Conservation (phyloP, 1,284 basidiomycete genomes). For the Ustanciosporium gigantosporum region DNA sequence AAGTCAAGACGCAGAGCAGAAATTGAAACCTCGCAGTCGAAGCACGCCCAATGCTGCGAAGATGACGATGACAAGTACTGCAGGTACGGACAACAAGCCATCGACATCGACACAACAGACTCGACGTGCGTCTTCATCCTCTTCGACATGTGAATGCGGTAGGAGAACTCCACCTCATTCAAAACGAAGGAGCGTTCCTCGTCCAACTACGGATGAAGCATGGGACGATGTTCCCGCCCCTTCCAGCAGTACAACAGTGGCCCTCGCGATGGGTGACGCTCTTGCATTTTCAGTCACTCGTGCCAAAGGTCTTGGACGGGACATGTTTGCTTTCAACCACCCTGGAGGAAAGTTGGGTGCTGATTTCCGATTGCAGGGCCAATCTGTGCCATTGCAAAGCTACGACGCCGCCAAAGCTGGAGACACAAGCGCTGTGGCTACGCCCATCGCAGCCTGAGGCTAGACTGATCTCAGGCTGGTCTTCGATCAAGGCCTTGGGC, state of each 20-base stretch:
- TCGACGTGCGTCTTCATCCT: background rate
- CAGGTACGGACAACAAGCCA: background rate
- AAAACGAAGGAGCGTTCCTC: background rate
- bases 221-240: constrained; percentile 59
- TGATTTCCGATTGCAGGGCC: constrained; percentile 21
- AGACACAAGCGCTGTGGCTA: constrained; percentile 15
- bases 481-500: no score
- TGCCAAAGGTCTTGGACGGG: constrained; percentile 35
- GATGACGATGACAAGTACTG: no score
- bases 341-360: constrained; percentile 61
- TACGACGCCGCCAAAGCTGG: constrained; percentile 3
- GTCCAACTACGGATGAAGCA: constrained; percentile 31
- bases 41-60: background rate
- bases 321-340: constrained; percentile 59
- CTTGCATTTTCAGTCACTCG: constrained; percentile 56
- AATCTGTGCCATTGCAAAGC: constrained; percentile 15
- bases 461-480: no score
- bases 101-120: background rate
- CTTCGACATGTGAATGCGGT: background rate
- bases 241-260: constrained; percentile 60
- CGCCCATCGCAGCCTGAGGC: constrained; percentile 25
- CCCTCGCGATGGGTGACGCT: constrained; percentile 62
- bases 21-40: background rate
- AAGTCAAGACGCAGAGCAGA: background rate
- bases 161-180: background rate